Evolutionary conservation across 257 asterid genomes (phyloP).

Genomic region (Solanum bulbocastanum): DNA sequence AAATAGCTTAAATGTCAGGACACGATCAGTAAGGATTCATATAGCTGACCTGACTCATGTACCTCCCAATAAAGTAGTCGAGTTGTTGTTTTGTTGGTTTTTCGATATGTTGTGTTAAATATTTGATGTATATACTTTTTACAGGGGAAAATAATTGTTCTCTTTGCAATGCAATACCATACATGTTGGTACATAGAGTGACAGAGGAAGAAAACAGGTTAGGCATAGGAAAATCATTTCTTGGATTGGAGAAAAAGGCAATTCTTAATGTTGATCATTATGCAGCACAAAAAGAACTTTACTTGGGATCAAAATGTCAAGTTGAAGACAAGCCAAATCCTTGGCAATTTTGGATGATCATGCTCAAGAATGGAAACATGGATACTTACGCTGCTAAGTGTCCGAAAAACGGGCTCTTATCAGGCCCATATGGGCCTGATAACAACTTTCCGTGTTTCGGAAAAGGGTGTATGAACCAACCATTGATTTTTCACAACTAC

Average conservation of each 20-base stretch:
- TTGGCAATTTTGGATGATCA: conserved; percentile 94
- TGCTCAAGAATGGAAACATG: conserved; percentile 83
- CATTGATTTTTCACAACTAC: conserved; percentile 62
- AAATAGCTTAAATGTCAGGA: not conserved
- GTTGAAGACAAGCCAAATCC: conserved; percentile 57
- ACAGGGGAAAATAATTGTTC: conserved; percentile 21
- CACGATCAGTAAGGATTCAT: not conserved
- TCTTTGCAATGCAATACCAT: conserved; percentile 33
- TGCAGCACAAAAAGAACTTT: conserved; percentile 62
- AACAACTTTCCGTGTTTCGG: conserved; percentile 68
- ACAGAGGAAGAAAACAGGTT: conserved; percentile 54
- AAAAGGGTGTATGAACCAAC: conserved; percentile 75
- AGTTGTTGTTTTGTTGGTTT: not conserved
- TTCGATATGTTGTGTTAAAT: not conserved
- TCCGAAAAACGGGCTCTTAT: conserved; percentile 48
- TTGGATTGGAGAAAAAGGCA: conserved; percentile 31
- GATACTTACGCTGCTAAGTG: conserved; percentile 67
- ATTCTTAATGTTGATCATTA: conserved; percentile 35
- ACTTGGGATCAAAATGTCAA: conserved; percentile 61
- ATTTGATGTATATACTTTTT: not conserved
- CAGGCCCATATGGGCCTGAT: conserved; percentile 47
- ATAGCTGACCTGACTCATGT: not conserved
- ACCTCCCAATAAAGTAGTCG: not conserved
- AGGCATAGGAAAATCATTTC: conserved; percentile 43
- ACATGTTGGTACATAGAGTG: conserved; percentile 40